Percentiles rank a stretch among this genome's conserved stretches.
These are phyloP conservation scores for Saprolegnia parasitica DNA, from an alignment of 352 stramenopile genomes.

Conservation along the genomic window DNA sequence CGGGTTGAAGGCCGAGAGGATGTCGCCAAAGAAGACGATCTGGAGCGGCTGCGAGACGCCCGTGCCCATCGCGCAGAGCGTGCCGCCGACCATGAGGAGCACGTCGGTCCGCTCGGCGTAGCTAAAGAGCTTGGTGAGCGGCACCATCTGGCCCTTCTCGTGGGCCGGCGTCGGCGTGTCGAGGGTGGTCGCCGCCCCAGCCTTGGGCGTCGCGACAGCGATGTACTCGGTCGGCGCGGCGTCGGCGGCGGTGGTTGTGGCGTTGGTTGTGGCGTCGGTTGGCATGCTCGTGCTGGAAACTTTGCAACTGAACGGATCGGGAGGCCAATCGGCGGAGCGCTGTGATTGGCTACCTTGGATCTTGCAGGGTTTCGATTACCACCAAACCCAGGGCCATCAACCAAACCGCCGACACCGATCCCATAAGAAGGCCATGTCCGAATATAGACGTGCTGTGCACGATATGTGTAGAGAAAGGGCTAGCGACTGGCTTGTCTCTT, in stretches of 20 bases:
- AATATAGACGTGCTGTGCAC: no score
- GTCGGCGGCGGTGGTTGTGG: background rate
- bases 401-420: background rate
- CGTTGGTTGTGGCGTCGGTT: background rate
- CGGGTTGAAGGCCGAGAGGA: constrained; percentile 34
- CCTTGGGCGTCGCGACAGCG: background rate
- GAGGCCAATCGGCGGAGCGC: background rate
- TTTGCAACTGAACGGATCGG: no score
- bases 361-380: background rate
- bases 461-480: no score
- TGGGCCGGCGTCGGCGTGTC: background rate
- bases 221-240: background rate
- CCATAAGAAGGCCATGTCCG: background rate
- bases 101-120: constrained; percentile 21
- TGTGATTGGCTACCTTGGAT: background rate
- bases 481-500: no score
- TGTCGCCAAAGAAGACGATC: constrained; percentile 31
- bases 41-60: constrained; percentile 27
- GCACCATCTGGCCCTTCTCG: constrained; percentile 30
- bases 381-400: background rate
- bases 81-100: constrained; percentile 6
- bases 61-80: constrained; percentile 21
- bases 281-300: no score
- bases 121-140: constrained; percentile 21
- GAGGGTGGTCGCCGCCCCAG: background rate